Evolutionary conservation across 140 eudicot genomes (phyloP), one percentile per base, ranked within the genome.

Genomic region (Ambrosia hybrid): DNA sequence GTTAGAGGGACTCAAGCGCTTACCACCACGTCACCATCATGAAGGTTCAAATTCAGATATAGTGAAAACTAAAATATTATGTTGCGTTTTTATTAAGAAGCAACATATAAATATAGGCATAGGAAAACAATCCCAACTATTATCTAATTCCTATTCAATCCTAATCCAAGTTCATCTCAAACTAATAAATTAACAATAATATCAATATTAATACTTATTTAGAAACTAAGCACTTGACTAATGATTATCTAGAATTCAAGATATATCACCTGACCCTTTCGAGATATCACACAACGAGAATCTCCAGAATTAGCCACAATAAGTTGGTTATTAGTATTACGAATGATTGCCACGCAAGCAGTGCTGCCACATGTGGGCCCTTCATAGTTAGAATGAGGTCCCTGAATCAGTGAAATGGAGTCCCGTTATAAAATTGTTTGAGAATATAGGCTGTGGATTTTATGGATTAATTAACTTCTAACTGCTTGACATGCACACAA

Each of bases 291-390:
- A 74, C 99, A 93, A 53, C 97, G 97, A 73, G 99, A 93, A 81
- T 93, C 99, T 71, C 99, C 99, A 74, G 99, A 91, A 85, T 93
- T 93, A 67, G 99, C 99, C 68, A 93, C 97, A 70, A 93, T 15
- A 64, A 93, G 79, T 70, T 70, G 92, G 79, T 82, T 84, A 48
- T 85, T 78, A 75, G 81, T 84, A 48, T 85, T 78, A 75, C 85
- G 92, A 30, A 93, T 74, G 55, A 93, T 60, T 67, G 99, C 99
- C 71, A 93, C 97, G 61, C 97, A 90, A 67, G 99, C 97, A 15
- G 99, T 93, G 89, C 97, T 70, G 72, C 99, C 97, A 81, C 89
- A 81, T 71, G 74, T 78, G 9, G 99, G 99, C 37, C 97, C 98
- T 61, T 68, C 56, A 72, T 79, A 89, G 57, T 85, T 86, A 30